These are phyloP conservation scores for Wickerhamomyces bisporus DNA, from an alignment of 805 yeast genomes.

Conservation along the genomic window DNA sequence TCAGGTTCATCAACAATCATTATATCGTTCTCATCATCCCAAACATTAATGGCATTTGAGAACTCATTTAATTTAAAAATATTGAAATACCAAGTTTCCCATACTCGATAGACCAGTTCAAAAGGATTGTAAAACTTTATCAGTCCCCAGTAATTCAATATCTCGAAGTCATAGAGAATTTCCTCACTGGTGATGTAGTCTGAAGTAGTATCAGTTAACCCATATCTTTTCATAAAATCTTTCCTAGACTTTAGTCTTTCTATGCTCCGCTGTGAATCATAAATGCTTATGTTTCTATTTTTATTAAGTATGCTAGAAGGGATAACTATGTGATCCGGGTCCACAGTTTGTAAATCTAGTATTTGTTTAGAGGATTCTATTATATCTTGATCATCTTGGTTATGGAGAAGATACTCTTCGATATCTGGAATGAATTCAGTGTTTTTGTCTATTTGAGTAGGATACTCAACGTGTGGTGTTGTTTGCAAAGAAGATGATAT, in stretches of 20 bases:
- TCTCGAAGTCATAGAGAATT: constrained; percentile 17
- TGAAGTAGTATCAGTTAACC: background rate
- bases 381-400: constrained; percentile 15
- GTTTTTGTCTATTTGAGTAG: background rate
- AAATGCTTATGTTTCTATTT: background rate
- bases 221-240: constrained; percentile 1
- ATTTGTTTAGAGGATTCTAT: constrained; percentile 8
- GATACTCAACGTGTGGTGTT: background rate
- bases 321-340: background rate
- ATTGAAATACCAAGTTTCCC: constrained; percentile 27
- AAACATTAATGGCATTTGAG: background rate
- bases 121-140: constrained; percentile 23
- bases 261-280: background rate
- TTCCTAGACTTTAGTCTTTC: constrained; percentile 2
- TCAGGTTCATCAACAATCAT: constrained; percentile 9
- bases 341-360: background rate
- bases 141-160: constrained; percentile 21
- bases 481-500: constrained; percentile 2
- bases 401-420: constrained; percentile 12
- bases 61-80: constrained; percentile 11
- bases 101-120: constrained; percentile 15
- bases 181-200: constrained; percentile 14
- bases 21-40: constrained; percentile 6
- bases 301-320: background rate
- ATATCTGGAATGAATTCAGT: constrained; percentile 12